Evolutionary conservation across 1,139 yeast genomes (phyloP), one percentile per base, ranked within the genome.

Genomic region (Kodamaea alishanica): DNA sequence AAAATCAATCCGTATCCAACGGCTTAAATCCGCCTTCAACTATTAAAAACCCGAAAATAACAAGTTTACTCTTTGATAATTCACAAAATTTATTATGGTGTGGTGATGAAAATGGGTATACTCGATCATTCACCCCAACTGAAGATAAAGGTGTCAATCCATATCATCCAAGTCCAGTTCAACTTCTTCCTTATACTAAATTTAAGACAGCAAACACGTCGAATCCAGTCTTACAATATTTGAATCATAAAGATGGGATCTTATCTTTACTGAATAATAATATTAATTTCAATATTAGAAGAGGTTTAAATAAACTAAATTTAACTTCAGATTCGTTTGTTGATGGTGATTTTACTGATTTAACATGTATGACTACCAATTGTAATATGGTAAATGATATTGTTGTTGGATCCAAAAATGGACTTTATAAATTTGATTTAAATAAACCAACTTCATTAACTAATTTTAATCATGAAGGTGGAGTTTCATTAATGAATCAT

Each of bases 41-140:
- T 35, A 45, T 40, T 28, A 41, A 34, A 20, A 20, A 38, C 11
- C 43, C 50, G 26, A 47, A 43, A 23, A 49, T 66, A 28, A 44
- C 66, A 6, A 41, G 78, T n/a, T 49, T 79, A 24, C 55, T 66
- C 23, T 89, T 89, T 58, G 97, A 92, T 60, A 74, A 74, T 34
- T 65, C 74, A 20, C 77, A 81, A 43, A 92, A 89, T 51, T 65
- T 90, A 33, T 57, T 90, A 3, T 92, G 97, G 97, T 72, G 83
- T 4, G 96, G 96, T n/a, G 92, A 85, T 55, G 65, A 73, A 8
- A 60, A 56, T 28, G 74, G 73, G 8, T 59, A 52, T 44, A 46
- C 69, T 4, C 52, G 62, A 6, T 63, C 70, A 15, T 63, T 56
- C 42, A 55, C 68, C 5, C 61, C 61, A 24, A 36, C 55, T 15